Percentiles rank a stretch among this genome's conserved stretches.
These are phyloP conservation scores for Catharanthus roseus DNA, from an alignment of 257 asterid species.

Conservation along the genomic window DNA sequence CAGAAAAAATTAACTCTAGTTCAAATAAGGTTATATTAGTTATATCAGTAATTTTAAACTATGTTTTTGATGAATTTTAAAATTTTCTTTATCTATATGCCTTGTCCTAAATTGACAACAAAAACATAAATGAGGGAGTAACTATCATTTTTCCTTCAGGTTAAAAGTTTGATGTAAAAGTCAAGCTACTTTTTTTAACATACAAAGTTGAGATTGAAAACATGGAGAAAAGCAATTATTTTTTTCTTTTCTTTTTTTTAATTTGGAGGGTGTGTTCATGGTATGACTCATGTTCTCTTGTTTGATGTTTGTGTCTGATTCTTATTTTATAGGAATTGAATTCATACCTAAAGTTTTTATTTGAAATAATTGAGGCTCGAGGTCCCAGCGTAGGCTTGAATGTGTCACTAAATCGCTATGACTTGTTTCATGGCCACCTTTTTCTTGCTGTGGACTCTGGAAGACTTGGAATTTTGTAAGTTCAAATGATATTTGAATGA, in stretches of 20 bases:
- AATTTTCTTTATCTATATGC: no score
- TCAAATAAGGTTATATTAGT: no score
- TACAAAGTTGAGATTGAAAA: not conserved
- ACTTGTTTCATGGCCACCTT: constrained; percentile 90
- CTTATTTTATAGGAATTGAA: constrained; percentile 63
- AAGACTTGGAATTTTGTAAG: constrained; percentile 97
- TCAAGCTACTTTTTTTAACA: not conserved
- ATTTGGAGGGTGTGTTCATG: not conserved
- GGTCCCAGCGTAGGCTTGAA: constrained; percentile 80
- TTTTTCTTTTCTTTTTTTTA: not conserved
- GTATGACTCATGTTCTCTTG: not conserved
- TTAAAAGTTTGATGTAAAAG: not conserved
- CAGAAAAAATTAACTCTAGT: no score
- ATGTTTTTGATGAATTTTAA: no score
- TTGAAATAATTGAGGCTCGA: constrained; percentile 58
- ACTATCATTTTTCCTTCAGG: not conserved
- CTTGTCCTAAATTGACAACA: no score
- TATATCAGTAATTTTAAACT: no score
- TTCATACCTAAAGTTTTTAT: constrained; percentile 61
- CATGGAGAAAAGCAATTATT: not conserved
- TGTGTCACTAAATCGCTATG: constrained; percentile 74
- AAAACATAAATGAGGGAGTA: no score
- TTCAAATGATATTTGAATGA: constrained; percentile 7
- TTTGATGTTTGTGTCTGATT: constrained; percentile 18
- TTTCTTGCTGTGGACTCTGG: constrained; percentile 67